Conservation (phyloP, 768 basidiomycete species). For the Pleurotus citrinopileatus region DNA sequence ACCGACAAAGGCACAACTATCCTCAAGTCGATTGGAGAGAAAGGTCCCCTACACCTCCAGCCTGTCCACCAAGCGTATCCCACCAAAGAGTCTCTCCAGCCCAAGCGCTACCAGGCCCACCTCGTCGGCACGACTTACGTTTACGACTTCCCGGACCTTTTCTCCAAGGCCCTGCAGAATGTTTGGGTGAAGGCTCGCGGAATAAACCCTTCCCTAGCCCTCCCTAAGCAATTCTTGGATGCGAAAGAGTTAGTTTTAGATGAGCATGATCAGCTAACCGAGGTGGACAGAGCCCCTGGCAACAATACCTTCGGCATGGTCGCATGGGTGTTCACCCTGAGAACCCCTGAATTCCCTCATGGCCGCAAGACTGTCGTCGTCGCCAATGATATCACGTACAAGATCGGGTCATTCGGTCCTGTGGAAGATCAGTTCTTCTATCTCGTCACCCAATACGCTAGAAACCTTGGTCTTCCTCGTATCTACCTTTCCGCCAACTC, state of each 20-base stretch:
- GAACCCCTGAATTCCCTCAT: conserved; percentile 87
- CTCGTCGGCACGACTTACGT: conserved; percentile 98
- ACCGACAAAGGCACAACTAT: conserved; percentile 96
- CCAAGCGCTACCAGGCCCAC: conserved; percentile 98
- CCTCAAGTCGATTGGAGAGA: conserved; percentile 96
- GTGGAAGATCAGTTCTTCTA: conserved; percentile 95
- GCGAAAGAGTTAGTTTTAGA: conserved; percentile 92
- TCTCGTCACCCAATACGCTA: conserved; percentile 91
- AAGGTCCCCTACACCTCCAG: conserved; percentile 94
- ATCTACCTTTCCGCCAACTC: conserved; percentile 99
- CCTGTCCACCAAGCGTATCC: conserved; percentile 92
- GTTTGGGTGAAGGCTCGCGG: conserved; percentile 79
- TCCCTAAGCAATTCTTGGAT: conserved; percentile 78
- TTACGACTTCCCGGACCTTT: conserved; percentile 99
- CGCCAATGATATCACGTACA: conserved; percentile 98
- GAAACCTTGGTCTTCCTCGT: conserved; percentile 83
- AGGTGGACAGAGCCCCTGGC: conserved; percentile 90
- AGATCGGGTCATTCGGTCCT: conserved; percentile 98
- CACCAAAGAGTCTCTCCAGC: conserved; percentile 97
- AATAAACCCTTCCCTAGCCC: conserved; percentile 58
- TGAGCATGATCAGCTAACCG: conserved; percentile 86
- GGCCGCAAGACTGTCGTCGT: conserved; percentile 88
- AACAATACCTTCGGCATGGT: conserved; percentile 98
- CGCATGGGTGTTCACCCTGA: conserved; percentile 91
- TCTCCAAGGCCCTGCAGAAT: conserved; percentile 94